Base-by-base conservation (phyloP, 768 basidiomycete genomes). In the Trametes cubensis region DNA sequence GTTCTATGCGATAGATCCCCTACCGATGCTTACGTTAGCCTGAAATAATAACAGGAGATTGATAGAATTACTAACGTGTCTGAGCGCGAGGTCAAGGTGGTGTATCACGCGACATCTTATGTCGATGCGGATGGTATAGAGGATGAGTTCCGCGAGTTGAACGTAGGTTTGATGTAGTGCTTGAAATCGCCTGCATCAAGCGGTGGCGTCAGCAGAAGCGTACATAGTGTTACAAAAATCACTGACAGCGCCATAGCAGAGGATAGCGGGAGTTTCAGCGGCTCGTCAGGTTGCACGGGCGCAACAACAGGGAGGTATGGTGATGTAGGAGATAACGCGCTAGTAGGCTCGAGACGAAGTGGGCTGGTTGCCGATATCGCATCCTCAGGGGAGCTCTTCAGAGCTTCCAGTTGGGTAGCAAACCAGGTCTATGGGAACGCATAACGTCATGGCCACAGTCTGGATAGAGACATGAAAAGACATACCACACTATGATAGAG, bases 81-180 rank as follows among this genome's bases (percentile, higher is more conserved):
- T 83, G 74, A 95, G 84, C 2, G 94, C 86, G 21, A 89, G 85
- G 58, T 90, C 85, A 13, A 97, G 77, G 73, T 93, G 90, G 70
- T 89, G 87, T 34, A 93, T 86, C 3, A 85, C 83, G 48, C 94
- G 84, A 71, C 94, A 94, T 5, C 96, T 85, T 54, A 97, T 76
- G 70, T 98, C 96, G 55, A 92, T 84, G 39, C 95, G 85, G 30
- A 98, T 85, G 6, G 91, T 94, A 71, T 90, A 89, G 44, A 98
- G 78, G 51, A 97, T 88, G 60, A 95, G 83, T 69, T 90, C 87
- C 10, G 92, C 88, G 7, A 98, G 81, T 67, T 96, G 94, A 41
- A 90, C 88, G 69, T 94, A 98, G 2, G 95, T 96, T 76, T 89
- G 87, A 44, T 95, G 78, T 47, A 98, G 79, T 0, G 94, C 92